Base-by-base conservation (phyloP, 2,329 filamentous ascomycete species). In the Aspergillus clavatus region DNA sequence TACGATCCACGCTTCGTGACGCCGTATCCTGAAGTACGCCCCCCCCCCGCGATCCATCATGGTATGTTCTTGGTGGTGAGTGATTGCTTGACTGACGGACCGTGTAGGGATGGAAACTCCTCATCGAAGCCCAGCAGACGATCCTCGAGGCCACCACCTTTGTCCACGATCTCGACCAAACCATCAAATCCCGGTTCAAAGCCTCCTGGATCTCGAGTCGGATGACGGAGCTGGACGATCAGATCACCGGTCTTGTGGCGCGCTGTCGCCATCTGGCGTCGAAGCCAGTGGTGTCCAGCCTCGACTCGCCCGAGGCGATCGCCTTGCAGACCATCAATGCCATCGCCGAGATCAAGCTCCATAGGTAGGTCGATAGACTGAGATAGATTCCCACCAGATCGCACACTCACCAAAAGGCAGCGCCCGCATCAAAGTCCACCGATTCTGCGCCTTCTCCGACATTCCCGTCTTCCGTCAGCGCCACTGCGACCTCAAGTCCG, bases 351-450 rank as follows among this genome's bases (percentile, higher is more conserved):
- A 60, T 64, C 21, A 61, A 61, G 31, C 43, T 65, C 38, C 51
- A 53, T 26, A 55, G 46, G 54, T 55, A 45, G n/a, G 36, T 24
- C 11, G 12, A 18, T n/a, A n/a, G n/a, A n/a, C n/a, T n/a, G n/a
- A n/a, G n/a, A n/a, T n/a, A n/a, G n/a, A n/a, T n/a, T n/a, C n/a
- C n/a, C n/a, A n/a, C n/a, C n/a, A n/a, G n/a, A n/a, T n/a, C n/a
- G n/a, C n/a, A 23, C n/a, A 4, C 7, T 24, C 26, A 18, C 5
- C 24, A 8, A 7, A 11, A 7, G 31, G 16, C 22, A 64, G 59
- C 22, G 59, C 60, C 16, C 50, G 56, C 12, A 59, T 64, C 26
- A 64, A 62, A 47, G 38, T 58, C 5, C 58, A 64, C 41, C 55
- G 60, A 12, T 57, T 60, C 26, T 52, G 54, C 14, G 61, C 61